Conservation (phyloP, 768 basidiomycete genomes). For the Cyathus striatus region DNA sequence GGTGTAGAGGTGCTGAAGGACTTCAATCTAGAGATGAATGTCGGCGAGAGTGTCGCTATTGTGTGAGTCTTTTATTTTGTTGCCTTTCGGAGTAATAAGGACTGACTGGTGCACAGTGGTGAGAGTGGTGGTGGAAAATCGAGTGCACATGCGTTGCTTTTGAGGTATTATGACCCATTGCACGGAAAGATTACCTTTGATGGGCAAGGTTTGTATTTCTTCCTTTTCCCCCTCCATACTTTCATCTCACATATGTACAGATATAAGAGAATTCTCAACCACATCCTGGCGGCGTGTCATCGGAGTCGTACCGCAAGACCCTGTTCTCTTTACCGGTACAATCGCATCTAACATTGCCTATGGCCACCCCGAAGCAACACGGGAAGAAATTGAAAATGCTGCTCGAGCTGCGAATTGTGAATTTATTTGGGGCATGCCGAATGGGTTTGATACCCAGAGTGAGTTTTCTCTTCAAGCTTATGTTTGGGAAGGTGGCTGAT, state of each 20-base stretch:
- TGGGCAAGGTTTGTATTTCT: constrained; percentile 67
- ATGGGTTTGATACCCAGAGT: constrained; percentile 94
- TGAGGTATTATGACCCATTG: constrained; percentile 89
- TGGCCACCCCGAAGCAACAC: constrained; percentile 68
- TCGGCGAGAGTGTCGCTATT: constrained; percentile 86
- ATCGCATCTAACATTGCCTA: constrained; percentile 95
- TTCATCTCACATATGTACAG: constrained; percentile 25
- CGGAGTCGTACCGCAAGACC: constrained; percentile 95
- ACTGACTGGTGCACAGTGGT: constrained; percentile 48
- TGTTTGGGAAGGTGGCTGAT: neutral
- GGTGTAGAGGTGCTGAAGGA: constrained; percentile 79
- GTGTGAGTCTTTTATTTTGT: constrained; percentile 55
- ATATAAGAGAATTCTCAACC: constrained; percentile 82
- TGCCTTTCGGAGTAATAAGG: neutral
- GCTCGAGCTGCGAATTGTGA: constrained; percentile 93
- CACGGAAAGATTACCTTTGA: constrained; percentile 80
- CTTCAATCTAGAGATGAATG: constrained; percentile 73
- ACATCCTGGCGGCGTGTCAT: constrained; percentile 86
- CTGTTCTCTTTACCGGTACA: constrained; percentile 86
- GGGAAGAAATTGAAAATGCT: constrained; percentile 82
- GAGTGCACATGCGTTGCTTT: constrained; percentile 79
- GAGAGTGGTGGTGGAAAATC: constrained; percentile 94
- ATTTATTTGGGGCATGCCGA: constrained; percentile 91
- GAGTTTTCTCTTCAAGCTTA: constrained; percentile 17
- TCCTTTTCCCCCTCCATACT: constrained; percentile 1